Base-by-base conservation (phyloP, 148 eudicot species). In the Cornus kousa region DNA sequence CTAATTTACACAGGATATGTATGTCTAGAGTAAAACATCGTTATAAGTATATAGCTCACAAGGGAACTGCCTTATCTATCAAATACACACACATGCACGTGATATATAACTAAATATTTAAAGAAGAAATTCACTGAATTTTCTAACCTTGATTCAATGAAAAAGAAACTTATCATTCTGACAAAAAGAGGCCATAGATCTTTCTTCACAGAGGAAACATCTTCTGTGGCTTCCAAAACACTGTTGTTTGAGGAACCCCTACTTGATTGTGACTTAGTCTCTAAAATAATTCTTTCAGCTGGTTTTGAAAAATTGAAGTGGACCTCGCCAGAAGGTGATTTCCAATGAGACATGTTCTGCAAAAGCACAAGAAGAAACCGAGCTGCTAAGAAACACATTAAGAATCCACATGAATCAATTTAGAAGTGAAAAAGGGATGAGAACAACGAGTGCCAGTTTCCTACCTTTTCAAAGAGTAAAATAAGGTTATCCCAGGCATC, bases 391-490 rank as follows among this genome's bases (percentile, higher is more conserved):
- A 50, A 48, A 59, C 33, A 14, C 32, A 43, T 35, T 67, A 19
- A 20, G 31, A 71, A 69, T 68, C 7, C 31, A 37, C 35, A 9
- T 50, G 31, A 33, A 48, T 22, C 20, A 20, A 22, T 20, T 43
- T 19, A 32, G 32, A 82, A 24, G 39, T 1, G 16, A 70, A 55
- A 75, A 73, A 17, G 67, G 53, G 70, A 68, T 82, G 13, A 74
- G 48, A 75, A 77, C 70, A 71, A 50, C 53, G 68, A 55, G 19
- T 19, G 4, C 68, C 22, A 12, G 17, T 46, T n/a, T 53, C 80
- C 80, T 88, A 93, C 99, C 95, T 88, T 89, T 83, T 96, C 97
- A 73, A 96, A 88, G 68, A 96, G 93, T 81, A 92, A 73, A 75
- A 85, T 83, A 39, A 96, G 90, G 78, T 96, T 96, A 80, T 85